Conservation (phyloP, 2,329 filamentous ascomycete genomes). For the Fusarium sp. region DNA sequence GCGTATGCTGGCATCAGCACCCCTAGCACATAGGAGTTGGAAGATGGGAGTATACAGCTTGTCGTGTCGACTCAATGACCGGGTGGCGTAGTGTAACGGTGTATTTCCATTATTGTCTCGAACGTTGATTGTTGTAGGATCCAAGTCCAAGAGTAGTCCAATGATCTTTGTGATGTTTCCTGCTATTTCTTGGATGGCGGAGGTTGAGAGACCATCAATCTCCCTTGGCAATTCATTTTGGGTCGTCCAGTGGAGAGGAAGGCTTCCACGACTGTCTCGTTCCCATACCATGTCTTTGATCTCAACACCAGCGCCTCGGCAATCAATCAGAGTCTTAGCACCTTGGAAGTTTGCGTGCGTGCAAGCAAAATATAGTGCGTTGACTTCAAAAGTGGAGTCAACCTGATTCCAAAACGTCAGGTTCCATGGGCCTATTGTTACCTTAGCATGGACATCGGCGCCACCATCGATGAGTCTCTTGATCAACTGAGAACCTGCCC, state of each 20-base stretch:
- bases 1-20: background rate
- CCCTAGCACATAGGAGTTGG: background rate
- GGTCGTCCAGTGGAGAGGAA: background rate
- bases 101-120: background rate
- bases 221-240: fast-evolving
- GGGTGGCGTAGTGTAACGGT: background rate
- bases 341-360: background rate
- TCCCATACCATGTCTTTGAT: fast-evolving
- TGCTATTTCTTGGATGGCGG: background rate
- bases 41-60: background rate
- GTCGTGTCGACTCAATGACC: background rate
- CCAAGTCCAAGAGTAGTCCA: fast-evolving
- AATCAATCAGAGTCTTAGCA: background rate
- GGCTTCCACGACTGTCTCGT: background rate
- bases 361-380: background rate
- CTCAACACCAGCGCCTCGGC: background rate
- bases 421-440: background rate
- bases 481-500: background rate
- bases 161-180: background rate
- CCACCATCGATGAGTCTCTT: background rate
- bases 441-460: background rate
- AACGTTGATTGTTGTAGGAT: background rate
- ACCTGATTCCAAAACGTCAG: background rate
- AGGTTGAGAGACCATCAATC: fast-evolving
- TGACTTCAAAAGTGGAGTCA: background rate